These are phyloP conservation scores for Nymphaea thermarum DNA, from an alignment of 164 flowering plant genomes.

Conservation along the genomic window DNA sequence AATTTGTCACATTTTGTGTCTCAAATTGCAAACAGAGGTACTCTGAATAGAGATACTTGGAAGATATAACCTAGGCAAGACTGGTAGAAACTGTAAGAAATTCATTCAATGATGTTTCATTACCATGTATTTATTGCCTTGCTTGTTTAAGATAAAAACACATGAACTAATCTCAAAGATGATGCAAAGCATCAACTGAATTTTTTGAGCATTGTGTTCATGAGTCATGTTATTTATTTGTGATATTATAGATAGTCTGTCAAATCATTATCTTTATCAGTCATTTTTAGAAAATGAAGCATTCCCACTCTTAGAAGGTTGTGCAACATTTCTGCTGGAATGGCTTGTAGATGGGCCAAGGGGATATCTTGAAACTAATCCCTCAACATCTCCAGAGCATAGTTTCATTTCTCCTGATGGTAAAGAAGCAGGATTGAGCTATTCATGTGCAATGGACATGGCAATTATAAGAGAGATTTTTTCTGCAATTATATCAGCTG, in stretches of 20 bases:
- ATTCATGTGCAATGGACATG: constrained; percentile 91
- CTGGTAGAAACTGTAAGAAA: no score
- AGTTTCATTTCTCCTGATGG: constrained; percentile 78
- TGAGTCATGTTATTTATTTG: background rate
- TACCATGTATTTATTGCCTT: no score
- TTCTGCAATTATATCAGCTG: constrained; percentile 55
- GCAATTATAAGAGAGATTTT: constrained; percentile 78
- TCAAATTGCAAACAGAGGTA: no score
- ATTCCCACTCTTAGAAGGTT: constrained; percentile 76
- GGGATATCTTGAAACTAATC: constrained; percentile 72
- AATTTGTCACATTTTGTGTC: no score
- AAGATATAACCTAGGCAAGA: no score
- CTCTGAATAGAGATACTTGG: no score
- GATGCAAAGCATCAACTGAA: no score
- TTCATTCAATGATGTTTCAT: no score
- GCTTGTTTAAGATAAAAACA: no score
- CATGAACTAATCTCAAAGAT: no score
- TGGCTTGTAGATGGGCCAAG: constrained; percentile 79
- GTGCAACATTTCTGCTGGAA: constrained; percentile 68
- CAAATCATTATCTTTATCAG: constrained; percentile 1
- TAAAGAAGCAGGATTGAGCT: constrained; percentile 82
- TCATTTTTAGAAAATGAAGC: constrained; percentile 57
- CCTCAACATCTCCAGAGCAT: constrained; percentile 98
- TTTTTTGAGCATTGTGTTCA: background rate
- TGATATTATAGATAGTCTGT: no score